A percentile compares a stretch with the other conserved stretches of the same genome.
phyloP scores from a whole-genome alignment of 305 asterid genomes.

The Fraxinus floribunda region DNA sequence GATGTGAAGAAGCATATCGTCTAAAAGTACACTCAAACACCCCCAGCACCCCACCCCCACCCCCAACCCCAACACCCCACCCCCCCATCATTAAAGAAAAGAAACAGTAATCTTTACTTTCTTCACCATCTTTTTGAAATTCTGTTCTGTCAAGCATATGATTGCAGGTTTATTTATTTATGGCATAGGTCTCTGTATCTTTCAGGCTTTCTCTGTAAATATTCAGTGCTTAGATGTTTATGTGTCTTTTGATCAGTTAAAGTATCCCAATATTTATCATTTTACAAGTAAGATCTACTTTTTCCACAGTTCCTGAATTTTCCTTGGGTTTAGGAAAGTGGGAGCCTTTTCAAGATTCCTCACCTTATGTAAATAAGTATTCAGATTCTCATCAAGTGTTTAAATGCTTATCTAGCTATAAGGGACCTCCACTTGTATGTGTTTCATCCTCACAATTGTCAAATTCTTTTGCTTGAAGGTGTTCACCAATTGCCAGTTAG shows the following conservation, averaged over 20 bases:
- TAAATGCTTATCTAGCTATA: constrained; percentile 31
- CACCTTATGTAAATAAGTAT: constrained; percentile 49
- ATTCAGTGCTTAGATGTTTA: constrained; percentile 1
- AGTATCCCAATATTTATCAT: constrained; percentile 18
- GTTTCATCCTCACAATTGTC: constrained; percentile 11
- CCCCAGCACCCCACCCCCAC: not conserved
- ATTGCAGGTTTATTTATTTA: constrained; percentile 7
- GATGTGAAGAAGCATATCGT: not conserved
- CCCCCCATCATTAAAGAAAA: not conserved
- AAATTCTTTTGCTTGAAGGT: not conserved
- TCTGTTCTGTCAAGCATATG: constrained; percentile 7
- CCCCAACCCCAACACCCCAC: too few relatives aligned
- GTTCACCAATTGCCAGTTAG: not conserved
- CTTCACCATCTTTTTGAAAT: not conserved
- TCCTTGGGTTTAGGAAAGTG: constrained; percentile 65
- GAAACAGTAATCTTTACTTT: not conserved
- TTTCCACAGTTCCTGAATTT: constrained; percentile 27
- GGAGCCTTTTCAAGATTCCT: constrained; percentile 63
- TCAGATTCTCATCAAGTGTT: constrained; percentile 51
- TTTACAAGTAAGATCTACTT: constrained; percentile 40
- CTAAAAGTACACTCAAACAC: not conserved
- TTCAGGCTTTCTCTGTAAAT: not conserved
- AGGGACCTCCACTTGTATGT: constrained; percentile 19
- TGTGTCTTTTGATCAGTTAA: constrained; percentile 2
- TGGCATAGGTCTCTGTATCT: not conserved